These are phyloP conservation scores for Setaria viridis DNA, from an alignment of 202 grass and related monocot genomes.

Conservation along the genomic window DNA sequence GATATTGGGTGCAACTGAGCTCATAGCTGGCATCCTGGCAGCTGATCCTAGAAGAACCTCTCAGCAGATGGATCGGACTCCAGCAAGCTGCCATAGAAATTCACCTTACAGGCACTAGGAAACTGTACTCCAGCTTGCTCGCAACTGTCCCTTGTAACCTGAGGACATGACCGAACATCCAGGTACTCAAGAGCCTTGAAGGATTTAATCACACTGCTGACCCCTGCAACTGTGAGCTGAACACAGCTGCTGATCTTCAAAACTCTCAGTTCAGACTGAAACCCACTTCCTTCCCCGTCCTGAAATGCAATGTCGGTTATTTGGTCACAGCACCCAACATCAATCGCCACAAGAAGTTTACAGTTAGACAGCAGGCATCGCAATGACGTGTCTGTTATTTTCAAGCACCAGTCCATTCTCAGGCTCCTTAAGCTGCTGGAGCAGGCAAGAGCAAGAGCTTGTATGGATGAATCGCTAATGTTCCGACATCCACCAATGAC, in stretches of 20 bases:
- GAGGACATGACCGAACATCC: constrained; percentile 77
- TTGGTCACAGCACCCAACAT: constrained; percentile 81
- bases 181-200: constrained; percentile 77
- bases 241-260: constrained; percentile 63
- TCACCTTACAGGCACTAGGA: constrained; percentile 70
- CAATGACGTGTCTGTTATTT: constrained; percentile 74
- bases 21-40: not conserved
- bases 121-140: constrained; percentile 79
- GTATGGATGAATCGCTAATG: constrained; percentile 68
- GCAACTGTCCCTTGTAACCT: constrained; percentile 61
- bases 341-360: constrained; percentile 72
- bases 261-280: constrained; percentile 60
- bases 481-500: constrained; percentile 76
- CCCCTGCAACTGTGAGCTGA: constrained; percentile 61
- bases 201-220: constrained; percentile 60
- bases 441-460: constrained; percentile 65
- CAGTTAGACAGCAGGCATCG: constrained; percentile 68
- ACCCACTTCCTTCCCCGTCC: constrained; percentile 31
- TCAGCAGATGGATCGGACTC: constrained; percentile 54
- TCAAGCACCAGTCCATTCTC: constrained; percentile 80
- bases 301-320: constrained; percentile 74
- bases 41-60: constrained; percentile 61
- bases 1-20: constrained; percentile 21
- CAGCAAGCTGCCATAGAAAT: constrained; percentile 68
- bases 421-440: constrained; percentile 62